Conservation (phyloP, 176 grass and related monocot genomes). For the Canna indica region DNA sequence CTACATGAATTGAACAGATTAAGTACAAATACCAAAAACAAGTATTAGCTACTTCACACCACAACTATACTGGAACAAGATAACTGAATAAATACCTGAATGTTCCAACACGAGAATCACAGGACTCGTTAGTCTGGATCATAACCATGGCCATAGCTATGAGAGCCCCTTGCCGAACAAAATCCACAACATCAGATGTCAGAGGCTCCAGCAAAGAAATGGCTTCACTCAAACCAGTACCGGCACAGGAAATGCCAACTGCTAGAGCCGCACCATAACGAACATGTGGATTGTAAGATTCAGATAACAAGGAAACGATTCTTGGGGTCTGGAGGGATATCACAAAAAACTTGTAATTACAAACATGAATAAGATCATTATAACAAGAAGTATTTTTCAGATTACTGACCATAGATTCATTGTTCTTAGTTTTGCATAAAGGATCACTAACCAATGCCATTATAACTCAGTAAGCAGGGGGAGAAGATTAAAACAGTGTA, state of each 20-base stretch:
- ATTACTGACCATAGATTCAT: neutral
- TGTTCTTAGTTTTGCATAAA: neutral
- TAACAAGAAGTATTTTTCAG: neutral
- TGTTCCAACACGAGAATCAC: slow-evolving; percentile 76
- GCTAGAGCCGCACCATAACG: slow-evolving; percentile 98
- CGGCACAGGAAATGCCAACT: slow-evolving; percentile 95
- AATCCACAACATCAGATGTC: slow-evolving; percentile 96
- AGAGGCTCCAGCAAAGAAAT: slow-evolving; percentile 98
- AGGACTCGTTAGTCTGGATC: slow-evolving; percentile 98
- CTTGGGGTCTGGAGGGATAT: slow-evolving; percentile 78
- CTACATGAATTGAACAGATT: slow-evolving; percentile 21
- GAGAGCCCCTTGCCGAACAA: slow-evolving; percentile 91
- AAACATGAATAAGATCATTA: slow-evolving; percentile 10
- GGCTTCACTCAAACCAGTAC: slow-evolving; percentile 85
- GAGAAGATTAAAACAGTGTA: neutral
- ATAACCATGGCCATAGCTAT: slow-evolving; percentile 99
- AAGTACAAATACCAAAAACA: neutral
- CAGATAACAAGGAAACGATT: slow-evolving; percentile 92
- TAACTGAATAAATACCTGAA: slow-evolving; percentile 33
- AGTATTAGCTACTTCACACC: neutral
- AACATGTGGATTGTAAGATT: slow-evolving; percentile 98
- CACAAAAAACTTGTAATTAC: neutral
- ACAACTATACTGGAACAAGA: neutral
- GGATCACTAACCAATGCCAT: neutral
- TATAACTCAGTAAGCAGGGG: neutral